phyloP scores from a whole-genome alignment of 1,139 yeast species.

The Hansenula sp. region DNA sequence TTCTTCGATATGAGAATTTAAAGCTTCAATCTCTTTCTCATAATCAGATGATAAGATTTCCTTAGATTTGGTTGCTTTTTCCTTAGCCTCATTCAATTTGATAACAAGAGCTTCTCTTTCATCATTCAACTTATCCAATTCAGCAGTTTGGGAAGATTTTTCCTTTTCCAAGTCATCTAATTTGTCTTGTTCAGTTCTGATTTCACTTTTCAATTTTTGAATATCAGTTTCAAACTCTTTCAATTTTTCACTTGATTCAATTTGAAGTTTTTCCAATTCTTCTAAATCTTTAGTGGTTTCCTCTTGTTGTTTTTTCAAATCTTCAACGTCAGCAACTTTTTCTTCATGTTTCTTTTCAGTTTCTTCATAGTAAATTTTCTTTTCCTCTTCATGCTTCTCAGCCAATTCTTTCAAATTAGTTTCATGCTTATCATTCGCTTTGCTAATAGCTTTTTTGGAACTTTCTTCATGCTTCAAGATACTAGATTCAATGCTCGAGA shows the following conservation, averaged over 20 bases:
- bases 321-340: slow-evolving; percentile 18
- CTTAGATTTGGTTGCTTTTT: slow-evolving; percentile 8
- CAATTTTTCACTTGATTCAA: slow-evolving; percentile 19
- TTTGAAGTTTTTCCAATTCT: slow-evolving; percentile 19
- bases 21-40: slow-evolving; percentile 12
- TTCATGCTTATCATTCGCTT: slow-evolving; percentile 13
- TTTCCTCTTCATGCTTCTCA: slow-evolving; percentile 19
- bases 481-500: slow-evolving; percentile 14
- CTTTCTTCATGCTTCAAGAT: slow-evolving; percentile 10
- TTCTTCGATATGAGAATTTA: slow-evolving; percentile 15
- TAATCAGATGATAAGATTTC: slow-evolving; percentile 11
- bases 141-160: slow-evolving; percentile 10
- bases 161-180: slow-evolving; percentile 14
- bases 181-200: slow-evolving; percentile 14
- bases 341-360: slow-evolving; percentile 15
- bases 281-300: slow-evolving; percentile 16
- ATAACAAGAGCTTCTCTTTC: slow-evolving; percentile 14
- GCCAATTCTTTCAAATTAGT: slow-evolving; percentile 13
- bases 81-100: slow-evolving; percentile 13
- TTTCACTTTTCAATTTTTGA: slow-evolving; percentile 10
- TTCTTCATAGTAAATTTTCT: slow-evolving; percentile 16
- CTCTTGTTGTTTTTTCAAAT: slow-evolving; percentile 17
- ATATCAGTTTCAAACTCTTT: slow-evolving; percentile 14
- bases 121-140: slow-evolving; percentile 14
- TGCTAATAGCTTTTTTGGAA: slow-evolving; percentile 11